These are phyloP conservation scores for Pythium guiyangense DNA, from an alignment of 352 stramenopile genomes.

Conservation along the genomic window DNA sequence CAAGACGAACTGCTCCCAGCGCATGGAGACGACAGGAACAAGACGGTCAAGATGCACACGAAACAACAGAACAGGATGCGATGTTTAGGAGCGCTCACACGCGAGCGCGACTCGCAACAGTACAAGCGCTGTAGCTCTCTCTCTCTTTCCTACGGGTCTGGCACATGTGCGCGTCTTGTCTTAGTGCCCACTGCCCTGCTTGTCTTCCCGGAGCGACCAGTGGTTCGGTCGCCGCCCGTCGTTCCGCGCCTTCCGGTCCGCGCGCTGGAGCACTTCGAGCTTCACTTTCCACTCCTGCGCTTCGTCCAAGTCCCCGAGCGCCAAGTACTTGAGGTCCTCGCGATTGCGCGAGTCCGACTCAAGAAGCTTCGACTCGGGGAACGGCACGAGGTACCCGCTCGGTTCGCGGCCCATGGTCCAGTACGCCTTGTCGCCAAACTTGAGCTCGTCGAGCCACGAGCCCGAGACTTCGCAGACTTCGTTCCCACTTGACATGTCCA, in stretches of 20 bases:
- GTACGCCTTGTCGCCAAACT: conserved; percentile 63
- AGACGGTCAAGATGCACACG: no score
- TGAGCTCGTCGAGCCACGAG: conserved; percentile 77
- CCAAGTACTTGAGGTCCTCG: conserved; percentile 70
- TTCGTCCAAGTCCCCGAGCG: conserved; percentile 60
- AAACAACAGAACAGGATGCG: no score
- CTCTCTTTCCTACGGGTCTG: no score
- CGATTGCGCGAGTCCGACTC: conserved; percentile 66
- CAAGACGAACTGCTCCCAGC: no score
- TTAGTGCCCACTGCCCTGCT: conserved; percentile 10
- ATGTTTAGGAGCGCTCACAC: no score
- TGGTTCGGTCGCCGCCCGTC: conserved; percentile 75
- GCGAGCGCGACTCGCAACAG: no score
- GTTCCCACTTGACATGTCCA: conserved; percentile 48
- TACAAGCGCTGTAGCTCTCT: no score
- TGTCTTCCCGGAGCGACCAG: conserved; percentile 53
- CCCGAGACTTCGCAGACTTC: conserved; percentile 71
- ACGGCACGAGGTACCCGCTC: conserved; percentile 57
- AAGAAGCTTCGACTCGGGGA: conserved; percentile 57
- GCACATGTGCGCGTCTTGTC: not conserved
- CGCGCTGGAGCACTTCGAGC: conserved; percentile 73
- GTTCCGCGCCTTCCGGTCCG: conserved; percentile 69
- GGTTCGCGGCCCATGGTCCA: conserved; percentile 60
- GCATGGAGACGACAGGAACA: no score
- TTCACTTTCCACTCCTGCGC: conserved; percentile 85